Conservation (phyloP, 2,329 filamentous ascomycete species). For the Microdochium nivale region DNA sequence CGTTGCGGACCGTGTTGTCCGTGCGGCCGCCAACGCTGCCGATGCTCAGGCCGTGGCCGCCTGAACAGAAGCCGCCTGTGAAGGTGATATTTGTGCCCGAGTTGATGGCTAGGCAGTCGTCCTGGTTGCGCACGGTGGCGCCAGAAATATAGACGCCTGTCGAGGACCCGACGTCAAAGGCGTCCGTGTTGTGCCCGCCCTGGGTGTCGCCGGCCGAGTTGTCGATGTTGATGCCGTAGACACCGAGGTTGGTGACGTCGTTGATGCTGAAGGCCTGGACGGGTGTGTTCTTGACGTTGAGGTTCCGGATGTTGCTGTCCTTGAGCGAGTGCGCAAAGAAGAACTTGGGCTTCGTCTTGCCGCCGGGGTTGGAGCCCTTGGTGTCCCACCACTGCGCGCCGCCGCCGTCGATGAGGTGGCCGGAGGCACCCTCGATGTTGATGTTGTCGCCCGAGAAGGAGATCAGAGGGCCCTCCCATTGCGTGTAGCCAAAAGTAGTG, state of each 20-base stretch:
- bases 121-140: conserved; percentile 45
- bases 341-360: conserved; percentile 56
- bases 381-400: conserved; percentile 54
- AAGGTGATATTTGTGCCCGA: conserved; percentile 36
- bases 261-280: conserved; percentile 36
- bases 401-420: conserved; percentile 45
- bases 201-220: conserved; percentile 42
- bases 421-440: conserved; percentile 41
- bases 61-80: conserved; percentile 30
- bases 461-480: conserved; percentile 58
- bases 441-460: conserved; percentile 49
- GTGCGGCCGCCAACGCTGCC: conserved; percentile 40
- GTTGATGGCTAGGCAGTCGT: conserved; percentile 51
- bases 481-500: conserved; percentile 58
- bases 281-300: conserved; percentile 20
- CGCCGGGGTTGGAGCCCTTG: conserved; percentile 49
- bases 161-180: conserved; percentile 36
- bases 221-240: conserved; percentile 46
- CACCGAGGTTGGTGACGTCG: conserved; percentile 28
- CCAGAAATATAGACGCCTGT: conserved; percentile 33
- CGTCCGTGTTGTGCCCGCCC: conserved; percentile 38
- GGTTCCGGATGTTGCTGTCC: conserved; percentile 16
- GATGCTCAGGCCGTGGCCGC: conserved; percentile 41
- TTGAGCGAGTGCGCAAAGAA: conserved; percentile 23
- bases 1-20: conserved; percentile 37